Evolutionary conservation across 768 basidiomycete genomes (phyloP).

Genomic region (Mycena indigotica): DNA sequence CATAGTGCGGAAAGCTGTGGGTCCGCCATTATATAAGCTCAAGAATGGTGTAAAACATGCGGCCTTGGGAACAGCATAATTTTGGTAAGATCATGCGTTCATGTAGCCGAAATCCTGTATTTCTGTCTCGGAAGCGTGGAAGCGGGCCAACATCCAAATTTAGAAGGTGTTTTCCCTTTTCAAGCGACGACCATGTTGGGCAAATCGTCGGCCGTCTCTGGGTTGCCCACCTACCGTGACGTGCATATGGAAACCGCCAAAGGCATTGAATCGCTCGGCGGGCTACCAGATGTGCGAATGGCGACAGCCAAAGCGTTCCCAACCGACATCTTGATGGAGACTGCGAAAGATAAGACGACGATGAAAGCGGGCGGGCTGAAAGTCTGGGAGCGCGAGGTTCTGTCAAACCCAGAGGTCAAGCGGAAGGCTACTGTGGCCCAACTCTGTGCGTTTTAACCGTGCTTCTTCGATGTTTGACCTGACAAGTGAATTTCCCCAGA

Average conservation of each 20-base stretch:
- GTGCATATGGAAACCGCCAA: slow-evolving; percentile 74
- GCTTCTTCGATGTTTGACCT: slow-evolving; percentile 3
- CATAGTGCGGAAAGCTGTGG: not conserved
- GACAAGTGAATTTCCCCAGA: slow-evolving; percentile 46
- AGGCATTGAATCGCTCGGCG: slow-evolving; percentile 58
- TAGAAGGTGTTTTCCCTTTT: not conserved
- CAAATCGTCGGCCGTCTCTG: slow-evolving; percentile 32
- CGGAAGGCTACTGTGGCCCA: slow-evolving; percentile 97
- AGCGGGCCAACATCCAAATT: not conserved
- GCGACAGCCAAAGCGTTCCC: slow-evolving; percentile 60
- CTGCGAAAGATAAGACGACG: slow-evolving; percentile 56
- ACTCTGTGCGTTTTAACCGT: slow-evolving; percentile 68
- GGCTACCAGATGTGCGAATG: slow-evolving; percentile 40
- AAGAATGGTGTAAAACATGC: no score
- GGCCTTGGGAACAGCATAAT: no score
- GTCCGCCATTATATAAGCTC: no score
- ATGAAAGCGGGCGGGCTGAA: slow-evolving; percentile 60
- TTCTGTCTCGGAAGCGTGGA: not conserved
- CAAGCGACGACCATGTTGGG: slow-evolving; percentile 21
- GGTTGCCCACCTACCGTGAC: slow-evolving; percentile 46
- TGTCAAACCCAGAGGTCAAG: slow-evolving; percentile 85
- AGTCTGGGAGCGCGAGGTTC: slow-evolving; percentile 83
- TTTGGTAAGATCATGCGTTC: no score
- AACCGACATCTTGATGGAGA: slow-evolving; percentile 71
- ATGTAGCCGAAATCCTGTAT: no score